Evolutionary conservation across 2,329 filamentous ascomycete species (phyloP).

Genomic region (Hypocreales sp.): DNA sequence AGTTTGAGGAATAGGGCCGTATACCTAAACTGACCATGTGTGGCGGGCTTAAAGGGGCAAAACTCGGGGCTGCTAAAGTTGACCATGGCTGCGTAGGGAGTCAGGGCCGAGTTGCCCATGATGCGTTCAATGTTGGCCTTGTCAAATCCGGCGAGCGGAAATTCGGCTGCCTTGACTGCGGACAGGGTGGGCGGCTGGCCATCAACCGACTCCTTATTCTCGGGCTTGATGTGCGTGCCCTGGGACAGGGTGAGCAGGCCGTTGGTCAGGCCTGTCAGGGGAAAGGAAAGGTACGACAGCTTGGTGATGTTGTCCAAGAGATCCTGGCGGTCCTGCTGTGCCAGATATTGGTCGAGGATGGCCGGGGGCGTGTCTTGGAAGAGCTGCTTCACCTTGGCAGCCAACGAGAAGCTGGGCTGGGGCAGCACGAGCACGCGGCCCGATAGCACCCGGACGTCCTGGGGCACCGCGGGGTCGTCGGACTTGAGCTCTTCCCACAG

Average conservation of each 20-base stretch:
- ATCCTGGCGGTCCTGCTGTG: slow-evolving; percentile 2
- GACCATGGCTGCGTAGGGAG: slow-evolving; percentile 18
- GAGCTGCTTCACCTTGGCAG: slow-evolving; percentile 16
- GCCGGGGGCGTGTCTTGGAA: slow-evolving; percentile 11
- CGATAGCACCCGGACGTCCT: slow-evolving; percentile 12
- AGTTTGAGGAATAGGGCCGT: too few relatives aligned
- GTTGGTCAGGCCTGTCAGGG: slow-evolving; percentile 15
- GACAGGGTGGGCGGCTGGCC: too few relatives aligned
- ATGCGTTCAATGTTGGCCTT: slow-evolving; percentile 9
- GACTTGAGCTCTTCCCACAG: slow-evolving; percentile 1
- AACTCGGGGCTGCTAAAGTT: slow-evolving; percentile 7
- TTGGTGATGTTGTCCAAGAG: slow-evolving; percentile 3
- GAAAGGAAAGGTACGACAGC: slow-evolving; percentile 11
- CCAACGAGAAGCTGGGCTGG: slow-evolving; percentile 19
- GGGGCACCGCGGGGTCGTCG: not conserved
- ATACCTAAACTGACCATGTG: slow-evolving; percentile 28
- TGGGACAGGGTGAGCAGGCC: slow-evolving; percentile 15
- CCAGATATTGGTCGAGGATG: slow-evolving; percentile 6
- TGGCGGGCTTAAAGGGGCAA: slow-evolving; percentile 26
- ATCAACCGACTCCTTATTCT: slow-evolving; percentile 4
- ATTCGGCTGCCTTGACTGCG: slow-evolving; percentile 1
- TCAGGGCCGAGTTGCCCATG: slow-evolving; percentile 10
- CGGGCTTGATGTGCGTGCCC: slow-evolving; percentile 25
- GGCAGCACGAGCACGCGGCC: slow-evolving; percentile 23
- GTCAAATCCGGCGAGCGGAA: slow-evolving; percentile 8